Base-by-base conservation (phyloP, 2,329 filamentous ascomycete genomes). In the Cryoendolithus antarcticus region DNA sequence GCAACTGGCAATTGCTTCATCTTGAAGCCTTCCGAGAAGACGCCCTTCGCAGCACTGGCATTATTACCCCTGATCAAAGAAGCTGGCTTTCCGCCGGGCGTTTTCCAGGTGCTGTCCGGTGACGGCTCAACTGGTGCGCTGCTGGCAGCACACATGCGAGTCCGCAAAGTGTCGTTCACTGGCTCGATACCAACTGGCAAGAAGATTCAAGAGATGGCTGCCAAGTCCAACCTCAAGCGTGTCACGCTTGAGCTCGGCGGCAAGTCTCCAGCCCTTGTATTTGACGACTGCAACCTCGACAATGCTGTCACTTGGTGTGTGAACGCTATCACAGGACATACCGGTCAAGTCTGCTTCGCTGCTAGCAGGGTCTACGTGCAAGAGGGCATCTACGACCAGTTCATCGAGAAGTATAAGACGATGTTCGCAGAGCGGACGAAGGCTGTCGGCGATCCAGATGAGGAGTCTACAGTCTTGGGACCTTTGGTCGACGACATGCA, bases 101-200 rank as follows among this genome's bases (percentile, higher is more conserved):
- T 64, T 2, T 66, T 84, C 60, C 85, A 88, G 71, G 69, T 86
- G 55, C 69, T 77, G 62, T 84, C 81, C 40, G 85, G 85, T 46
- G 85, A 85, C 54, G 83, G 77, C 66, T 64, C 77, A 42, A 83
- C 84, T 38, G 85, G 85, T 10, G 38, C 38, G 30, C 28, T 37
- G 4, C 15, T 40, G 29, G 38, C 38, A 6, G 32, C 33, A 6
- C 38, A 40, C 31, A 39, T 38, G 30, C 24, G 32, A 10, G 37
- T 43, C 34, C 9, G 28, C 34, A 43, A 43, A 21, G 32, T 43
- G 6, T 38, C 41, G 9, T 43, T 43, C 34, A 54, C 52, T 5
- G 51, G 52, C 30, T 45, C 41, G 9, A 40, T 38, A 9, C 33
- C 43, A 4, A 52, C 51, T 11, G 52, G 52, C 9, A 45, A 44